These are phyloP conservation scores for Jatropha multifida DNA, from an alignment of 441 rosid species.

Conservation along the genomic window DNA sequence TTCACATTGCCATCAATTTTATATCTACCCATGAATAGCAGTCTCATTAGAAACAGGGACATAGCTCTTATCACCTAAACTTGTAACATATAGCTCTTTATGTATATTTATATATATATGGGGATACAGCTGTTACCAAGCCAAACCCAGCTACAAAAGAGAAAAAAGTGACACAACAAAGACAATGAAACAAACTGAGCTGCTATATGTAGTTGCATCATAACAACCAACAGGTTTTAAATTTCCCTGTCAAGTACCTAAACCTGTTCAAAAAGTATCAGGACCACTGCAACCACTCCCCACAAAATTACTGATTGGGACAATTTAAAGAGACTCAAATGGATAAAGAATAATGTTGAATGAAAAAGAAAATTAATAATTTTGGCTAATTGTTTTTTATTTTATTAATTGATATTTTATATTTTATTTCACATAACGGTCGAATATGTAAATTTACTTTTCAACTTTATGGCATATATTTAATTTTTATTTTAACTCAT, in stretches of 20 bases:
- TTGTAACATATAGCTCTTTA: conserved; percentile 13
- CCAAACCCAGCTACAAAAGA: conserved; percentile 10
- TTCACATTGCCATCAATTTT: too few relatives aligned
- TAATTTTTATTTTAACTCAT: too few relatives aligned
- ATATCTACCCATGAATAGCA: not conserved
- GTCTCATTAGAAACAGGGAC: conserved; percentile 1
- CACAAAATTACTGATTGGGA: conserved; percentile 10
- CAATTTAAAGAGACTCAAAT: not conserved
- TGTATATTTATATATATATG: not conserved
- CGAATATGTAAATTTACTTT: too few relatives aligned
- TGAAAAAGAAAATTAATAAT: too few relatives aligned
- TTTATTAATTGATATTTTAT: too few relatives aligned
- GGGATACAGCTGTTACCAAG: conserved; percentile 25
- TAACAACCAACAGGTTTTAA: not conserved
- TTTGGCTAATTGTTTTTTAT: too few relatives aligned
- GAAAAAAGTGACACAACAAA: conserved; percentile 13
- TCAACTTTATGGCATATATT: too few relatives aligned
- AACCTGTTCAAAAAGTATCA: conserved; percentile 10
- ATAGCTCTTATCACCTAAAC: not conserved
- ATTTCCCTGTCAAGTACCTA: conserved; percentile 21
- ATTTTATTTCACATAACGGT: too few relatives aligned
- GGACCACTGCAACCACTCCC: conserved; percentile 25
- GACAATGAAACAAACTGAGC: conserved; percentile 17
- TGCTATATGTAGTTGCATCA: conserved; percentile 1
- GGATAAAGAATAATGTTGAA: not conserved